Base-by-base conservation (phyloP, 2,329 filamentous ascomycete species). In the Geosmithia morbida region DNA sequence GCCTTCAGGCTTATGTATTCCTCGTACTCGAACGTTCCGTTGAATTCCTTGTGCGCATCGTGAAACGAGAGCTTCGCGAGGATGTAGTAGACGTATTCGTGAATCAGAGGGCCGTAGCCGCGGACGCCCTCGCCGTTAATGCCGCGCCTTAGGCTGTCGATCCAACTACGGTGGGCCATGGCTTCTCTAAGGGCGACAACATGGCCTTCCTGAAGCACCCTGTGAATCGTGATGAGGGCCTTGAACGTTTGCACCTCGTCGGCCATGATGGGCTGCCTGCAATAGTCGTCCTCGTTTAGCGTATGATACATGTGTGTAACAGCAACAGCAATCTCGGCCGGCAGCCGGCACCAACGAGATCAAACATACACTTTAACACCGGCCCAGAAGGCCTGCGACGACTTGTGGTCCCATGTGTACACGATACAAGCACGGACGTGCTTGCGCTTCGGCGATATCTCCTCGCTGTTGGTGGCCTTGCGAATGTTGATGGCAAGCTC, bases 221-320 rank as follows among this genome's bases (percentile, higher is more conserved):
- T 96, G 71, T 98, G 92, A 54, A 97, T 80, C 19, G 88, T 97
- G 59, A 97, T 96, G 51, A 98, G 77, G 44, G 92, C 89, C 66
- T 98, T 98, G 76, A 97, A 98, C 3, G 92, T 97, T 70, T 98
- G 92, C 40, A 98, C 83, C 70, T 98, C 92, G 62, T 98, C 92
- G 65, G 92, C 90, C 54, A 97, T 79, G 60, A 98, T 88, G n/a
- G 92, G 92, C 69, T 97, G 90, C 59, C 87, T 94, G 55, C 41
- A 19, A 20, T 14, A 37, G 33, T 41, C n/a, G 2, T 16, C 14
- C 18, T 46, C 42, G 47, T 44, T 45, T 17, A 18, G 26, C 17
- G 20, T n/a, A 44, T n/a, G n/a, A 26, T 26, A 26, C 22, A 8
- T 8, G 22, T 18, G 41, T 22, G 33, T 37, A 16, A 37, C 33